Evolutionary conservation across 306 rosid genomes (phyloP).

Genomic region (Malus asiatica): DNA sequence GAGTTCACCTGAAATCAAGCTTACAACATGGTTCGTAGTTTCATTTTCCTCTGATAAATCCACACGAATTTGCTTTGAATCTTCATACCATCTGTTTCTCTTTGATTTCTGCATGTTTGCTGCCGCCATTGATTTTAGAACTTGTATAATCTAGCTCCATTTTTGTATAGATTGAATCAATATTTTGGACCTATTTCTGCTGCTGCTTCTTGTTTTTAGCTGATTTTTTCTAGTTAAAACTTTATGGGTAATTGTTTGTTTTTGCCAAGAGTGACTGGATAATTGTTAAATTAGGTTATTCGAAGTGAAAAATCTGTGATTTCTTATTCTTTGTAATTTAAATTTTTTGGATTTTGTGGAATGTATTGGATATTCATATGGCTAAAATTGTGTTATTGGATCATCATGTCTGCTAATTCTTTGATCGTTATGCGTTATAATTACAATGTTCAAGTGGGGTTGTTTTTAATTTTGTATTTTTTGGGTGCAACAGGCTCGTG

Average conservation of each 20-base stretch:
- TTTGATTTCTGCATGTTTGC: not conserved
- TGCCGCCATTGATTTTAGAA: not conserved
- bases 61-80: not conserved
- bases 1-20: not conserved
- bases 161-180: not conserved
- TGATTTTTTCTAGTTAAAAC: not conserved
- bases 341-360: not conserved
- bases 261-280: not conserved
- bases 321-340: not conserved
- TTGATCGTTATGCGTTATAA: not conserved
- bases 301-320: not conserved
- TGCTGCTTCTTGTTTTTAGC: not conserved
- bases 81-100: not conserved
- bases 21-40: not conserved
- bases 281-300: not conserved
- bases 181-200: not conserved
- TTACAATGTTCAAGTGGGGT: not conserved
- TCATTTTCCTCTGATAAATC: not conserved
- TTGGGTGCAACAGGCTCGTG: constrained; percentile 24
- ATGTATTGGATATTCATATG: not conserved
- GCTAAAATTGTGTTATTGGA: too few species aligned
- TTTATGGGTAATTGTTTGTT: not conserved
- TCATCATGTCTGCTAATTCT: not conserved
- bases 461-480: not conserved
- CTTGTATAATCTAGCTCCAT: not conserved